These are phyloP conservation scores for Claviceps sp. DNA, from an alignment of 2,329 filamentous ascomycete genomes.

Conservation along the genomic window DNA sequence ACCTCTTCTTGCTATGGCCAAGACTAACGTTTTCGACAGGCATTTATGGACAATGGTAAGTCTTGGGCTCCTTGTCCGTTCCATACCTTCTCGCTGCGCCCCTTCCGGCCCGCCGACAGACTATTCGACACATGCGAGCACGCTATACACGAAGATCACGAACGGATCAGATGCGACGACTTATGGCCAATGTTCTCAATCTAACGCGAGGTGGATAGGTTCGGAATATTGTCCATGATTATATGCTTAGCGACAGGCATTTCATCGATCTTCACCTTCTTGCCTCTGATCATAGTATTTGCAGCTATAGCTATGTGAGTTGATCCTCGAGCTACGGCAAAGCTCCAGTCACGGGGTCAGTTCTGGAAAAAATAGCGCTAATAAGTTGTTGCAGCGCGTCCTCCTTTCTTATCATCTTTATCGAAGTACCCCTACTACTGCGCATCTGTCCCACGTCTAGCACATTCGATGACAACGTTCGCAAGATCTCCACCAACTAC, in stretches of 20 bases:
- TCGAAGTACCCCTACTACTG: conserved; percentile 86
- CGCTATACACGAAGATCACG: neutral
- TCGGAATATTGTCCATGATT: conserved; percentile 57
- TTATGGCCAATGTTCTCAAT: neutral
- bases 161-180: neutral
- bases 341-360: neutral
- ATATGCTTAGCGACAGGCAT: conserved; percentile 58
- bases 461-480: conserved; percentile 79
- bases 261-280: conserved; percentile 49
- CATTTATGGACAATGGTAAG: conserved; percentile 67
- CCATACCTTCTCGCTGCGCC: neutral
- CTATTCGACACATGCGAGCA: neutral
- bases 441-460: conserved; percentile 93
- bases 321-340: neutral
- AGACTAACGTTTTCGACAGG: conserved; percentile 27
- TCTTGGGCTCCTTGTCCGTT: conserved; percentile 5
- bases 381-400: conserved; percentile 39
- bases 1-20: neutral
- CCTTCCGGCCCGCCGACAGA: neutral
- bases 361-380: neutral
- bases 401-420: conserved; percentile 64
- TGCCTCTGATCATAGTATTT: conserved; percentile 35
- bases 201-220: conserved; percentile 30
- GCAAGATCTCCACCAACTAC: conserved; percentile 89
- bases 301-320: conserved; percentile 41